These are phyloP conservation scores for Rickenella mellea DNA, from an alignment of 768 basidiomycete genomes.

Conservation along the genomic window DNA sequence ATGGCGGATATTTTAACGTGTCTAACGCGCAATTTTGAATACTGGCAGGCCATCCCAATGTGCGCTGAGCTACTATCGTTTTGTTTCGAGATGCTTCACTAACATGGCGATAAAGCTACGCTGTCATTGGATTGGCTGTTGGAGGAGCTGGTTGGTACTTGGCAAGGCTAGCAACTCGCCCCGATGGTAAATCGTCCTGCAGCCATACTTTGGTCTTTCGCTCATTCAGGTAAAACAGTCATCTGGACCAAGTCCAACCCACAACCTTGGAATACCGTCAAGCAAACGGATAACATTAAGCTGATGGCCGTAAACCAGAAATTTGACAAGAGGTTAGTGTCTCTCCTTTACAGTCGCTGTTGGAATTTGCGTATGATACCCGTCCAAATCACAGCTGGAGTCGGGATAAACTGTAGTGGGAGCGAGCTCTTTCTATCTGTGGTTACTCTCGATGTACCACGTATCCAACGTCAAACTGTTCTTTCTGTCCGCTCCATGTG, in stretches of 20 bases:
- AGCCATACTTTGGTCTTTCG: neutral
- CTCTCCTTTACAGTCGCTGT: neutral
- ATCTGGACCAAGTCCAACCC: constrained; percentile 68
- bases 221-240: constrained; percentile 23
- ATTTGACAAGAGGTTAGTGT: constrained; percentile 60
- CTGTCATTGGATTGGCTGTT: constrained; percentile 37
- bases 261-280: constrained; percentile 80
- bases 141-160: constrained; percentile 62
- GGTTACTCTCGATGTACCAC: neutral
- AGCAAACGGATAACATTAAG: constrained; percentile 69
- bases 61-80: constrained; percentile 15
- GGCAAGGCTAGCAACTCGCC: constrained; percentile 47
- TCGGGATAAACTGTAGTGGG: constrained; percentile 57
- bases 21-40: constrained; percentile 6
- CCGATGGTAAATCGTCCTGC: constrained; percentile 22
- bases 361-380: constrained; percentile 5
- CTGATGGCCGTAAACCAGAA: constrained; percentile 59
- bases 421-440: neutral
- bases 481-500: too few relatives aligned
- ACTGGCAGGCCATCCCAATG: constrained; percentile 38
- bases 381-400: constrained; percentile 45
- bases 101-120: constrained; percentile 27
- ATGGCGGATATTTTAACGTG: constrained; percentile 6
- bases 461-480: too few relatives aligned
- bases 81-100: neutral